Percentiles rank a stretch among this genome's conserved stretches.
Conservation (phyloP, 2,329 filamentous ascomycete species). For the Colletotrichum echinochloae region DNA sequence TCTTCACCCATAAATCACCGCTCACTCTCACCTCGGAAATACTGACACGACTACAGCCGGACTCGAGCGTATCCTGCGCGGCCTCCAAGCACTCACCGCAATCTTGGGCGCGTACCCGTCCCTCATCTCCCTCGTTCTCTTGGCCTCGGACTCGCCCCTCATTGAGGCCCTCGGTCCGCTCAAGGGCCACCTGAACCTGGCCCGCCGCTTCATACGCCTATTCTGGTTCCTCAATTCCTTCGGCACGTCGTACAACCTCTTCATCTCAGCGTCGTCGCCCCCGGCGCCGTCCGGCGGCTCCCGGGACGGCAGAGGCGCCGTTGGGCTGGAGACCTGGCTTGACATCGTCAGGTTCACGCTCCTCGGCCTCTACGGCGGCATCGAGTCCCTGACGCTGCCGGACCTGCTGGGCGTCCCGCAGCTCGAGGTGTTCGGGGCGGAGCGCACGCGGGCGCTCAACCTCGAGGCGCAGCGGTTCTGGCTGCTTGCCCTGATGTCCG, state of each 20-base stretch:
- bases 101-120: conserved; percentile 60
- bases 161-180: conserved; percentile 50
- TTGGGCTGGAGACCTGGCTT: conserved; percentile 56
- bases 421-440: conserved; percentile 65
- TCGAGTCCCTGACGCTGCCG: conserved; percentile 74
- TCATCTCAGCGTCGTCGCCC: conserved; percentile 44
- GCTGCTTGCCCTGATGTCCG: conserved; percentile 71
- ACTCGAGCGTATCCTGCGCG: conserved; percentile 70
- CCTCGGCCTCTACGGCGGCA: conserved; percentile 74
- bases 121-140: conserved; percentile 51
- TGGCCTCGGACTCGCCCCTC: conserved; percentile 34
- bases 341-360: conserved; percentile 69
- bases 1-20: not conserved
- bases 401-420: conserved; percentile 61
- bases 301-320: not conserved
- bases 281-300: conserved; percentile 36
- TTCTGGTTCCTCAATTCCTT: conserved; percentile 77
- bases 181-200: conserved; percentile 58
- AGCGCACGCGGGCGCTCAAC: conserved; percentile 59
- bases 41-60: conserved; percentile 58
- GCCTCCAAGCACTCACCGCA: conserved; percentile 65
- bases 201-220: conserved; percentile 73
- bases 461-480: conserved; percentile 76
- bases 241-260: conserved; percentile 60
- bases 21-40: not conserved